Evolutionary conservation across 805 yeast species (phyloP).

Genomic region (Ogataea methanolica): DNA sequence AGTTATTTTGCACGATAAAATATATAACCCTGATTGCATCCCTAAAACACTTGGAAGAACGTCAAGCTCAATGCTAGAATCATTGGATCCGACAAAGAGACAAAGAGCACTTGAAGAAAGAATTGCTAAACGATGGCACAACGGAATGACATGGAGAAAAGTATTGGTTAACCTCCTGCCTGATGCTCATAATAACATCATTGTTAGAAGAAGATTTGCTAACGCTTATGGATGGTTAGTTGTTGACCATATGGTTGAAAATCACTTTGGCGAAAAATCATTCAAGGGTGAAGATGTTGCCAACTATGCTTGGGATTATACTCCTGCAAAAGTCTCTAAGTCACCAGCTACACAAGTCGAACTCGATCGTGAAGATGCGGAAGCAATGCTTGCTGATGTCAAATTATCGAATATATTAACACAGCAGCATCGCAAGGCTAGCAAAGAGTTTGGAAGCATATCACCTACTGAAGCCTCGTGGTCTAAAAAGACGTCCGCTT

Average conservation of each 20-base stretch:
- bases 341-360: conserved; percentile 1
- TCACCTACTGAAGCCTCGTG: neutral
- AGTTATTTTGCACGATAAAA: conserved; percentile 76
- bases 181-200: conserved; percentile 92
- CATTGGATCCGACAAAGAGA: conserved; percentile 31
- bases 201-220: conserved; percentile 82
- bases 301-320: conserved; percentile 15
- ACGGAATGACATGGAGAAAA: conserved; percentile 82
- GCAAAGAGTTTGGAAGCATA: conserved; percentile 32
- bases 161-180: conserved; percentile 82
- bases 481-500: no score
- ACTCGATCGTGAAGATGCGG: conserved; percentile 2
- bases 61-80: conserved; percentile 21
- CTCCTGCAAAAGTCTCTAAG: neutral
- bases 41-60: conserved; percentile 26
- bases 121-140: conserved; percentile 87
- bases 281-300: conserved; percentile 21
- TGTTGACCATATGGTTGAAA: conserved; percentile 69
- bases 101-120: conserved; percentile 60
- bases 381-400: conserved; percentile 10
- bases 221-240: conserved; percentile 97
- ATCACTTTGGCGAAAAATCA: conserved; percentile 45
- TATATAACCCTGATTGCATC: conserved; percentile 60
- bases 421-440: conserved; percentile 33
- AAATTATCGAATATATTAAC: conserved; percentile 22